Evolutionary conservation across 2,329 filamentous ascomycete species (phyloP).

Genomic region (Zymoseptoria tritici): DNA sequence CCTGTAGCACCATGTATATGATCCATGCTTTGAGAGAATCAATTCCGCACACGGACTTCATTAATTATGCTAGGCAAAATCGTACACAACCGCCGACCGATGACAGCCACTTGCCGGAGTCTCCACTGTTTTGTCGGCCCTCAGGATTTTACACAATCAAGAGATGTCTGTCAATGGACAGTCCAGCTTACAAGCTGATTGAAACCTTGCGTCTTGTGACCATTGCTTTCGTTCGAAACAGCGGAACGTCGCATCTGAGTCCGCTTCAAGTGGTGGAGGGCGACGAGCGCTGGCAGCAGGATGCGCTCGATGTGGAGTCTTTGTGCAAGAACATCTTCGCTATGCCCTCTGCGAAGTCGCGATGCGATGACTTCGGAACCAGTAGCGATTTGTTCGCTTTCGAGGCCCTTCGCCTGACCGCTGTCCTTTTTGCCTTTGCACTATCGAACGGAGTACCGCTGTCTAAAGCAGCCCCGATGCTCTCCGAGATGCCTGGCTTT

Average conservation of each 20-base stretch:
- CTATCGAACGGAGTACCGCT: slow-evolving; percentile 18
- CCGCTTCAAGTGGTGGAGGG: slow-evolving; percentile 3
- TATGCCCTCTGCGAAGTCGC: slow-evolving; percentile 3
- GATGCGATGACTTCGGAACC: slow-evolving; percentile 7
- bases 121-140: slow-evolving; percentile 14
- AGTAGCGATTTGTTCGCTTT: slow-evolving; percentile 17
- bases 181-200: slow-evolving; percentile 12
- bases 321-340: slow-evolving; percentile 14
- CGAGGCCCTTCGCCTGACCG: slow-evolving; percentile 24
- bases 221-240: slow-evolving; percentile 8
- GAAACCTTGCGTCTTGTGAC: slow-evolving; percentile 13
- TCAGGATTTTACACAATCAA: slow-evolving; percentile 13
- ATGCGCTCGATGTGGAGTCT: background rate
- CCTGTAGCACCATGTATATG: slow-evolving; percentile 18
- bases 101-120: slow-evolving; percentile 13
- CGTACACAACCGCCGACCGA: slow-evolving; percentile 4
- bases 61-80: slow-evolving; percentile 9
- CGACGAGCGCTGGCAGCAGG: slow-evolving; percentile 5
- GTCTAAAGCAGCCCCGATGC: slow-evolving; percentile 16
- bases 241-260: slow-evolving; percentile 1
- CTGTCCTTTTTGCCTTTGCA: slow-evolving; percentile 24
- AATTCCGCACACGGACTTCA: slow-evolving; percentile 12
- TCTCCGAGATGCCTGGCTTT: background rate
- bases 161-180: slow-evolving; percentile 5
- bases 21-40: slow-evolving; percentile 16